Conservation (phyloP, 768 basidiomycete genomes). For the Amanita phalloides region DNA sequence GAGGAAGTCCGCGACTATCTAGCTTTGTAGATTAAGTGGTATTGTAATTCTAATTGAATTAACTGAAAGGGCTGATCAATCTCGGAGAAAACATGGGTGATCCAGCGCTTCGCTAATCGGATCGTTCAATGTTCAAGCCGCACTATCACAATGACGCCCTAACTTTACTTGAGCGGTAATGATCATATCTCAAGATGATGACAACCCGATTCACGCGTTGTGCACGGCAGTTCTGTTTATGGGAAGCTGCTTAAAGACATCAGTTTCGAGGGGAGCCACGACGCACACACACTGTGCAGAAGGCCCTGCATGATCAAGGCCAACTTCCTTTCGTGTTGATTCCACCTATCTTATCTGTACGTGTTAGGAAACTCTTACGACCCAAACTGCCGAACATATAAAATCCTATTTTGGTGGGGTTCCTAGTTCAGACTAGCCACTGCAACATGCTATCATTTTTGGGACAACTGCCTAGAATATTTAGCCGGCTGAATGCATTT, state of each 20-base stretch:
- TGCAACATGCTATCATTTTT: background rate
- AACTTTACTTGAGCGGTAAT: background rate
- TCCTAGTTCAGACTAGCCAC: background rate
- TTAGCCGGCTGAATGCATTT: background rate
- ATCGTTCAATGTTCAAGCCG: background rate
- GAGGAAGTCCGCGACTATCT: constrained; percentile 97
- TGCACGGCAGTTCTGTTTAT: background rate
- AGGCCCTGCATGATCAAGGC: background rate
- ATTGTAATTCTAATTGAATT: background rate
- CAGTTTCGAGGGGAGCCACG: background rate
- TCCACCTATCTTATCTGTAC: background rate
- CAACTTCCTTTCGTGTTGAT: background rate
- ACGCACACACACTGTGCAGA: background rate
- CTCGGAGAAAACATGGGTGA: no score
- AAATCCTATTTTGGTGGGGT: background rate
- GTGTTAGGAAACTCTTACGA: constrained; percentile 1
- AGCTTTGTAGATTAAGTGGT: constrained; percentile 43
- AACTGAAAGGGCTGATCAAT: background rate
- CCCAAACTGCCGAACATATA: background rate
- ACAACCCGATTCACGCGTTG: background rate
- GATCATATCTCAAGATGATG: background rate
- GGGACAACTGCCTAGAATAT: background rate
- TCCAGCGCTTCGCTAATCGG: background rate
- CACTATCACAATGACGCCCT: background rate
- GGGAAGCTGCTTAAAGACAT: background rate